These are phyloP conservation scores for Mallotus nudiflorus DNA, from an alignment of 345 rosid genomes.

Conservation along the genomic window DNA sequence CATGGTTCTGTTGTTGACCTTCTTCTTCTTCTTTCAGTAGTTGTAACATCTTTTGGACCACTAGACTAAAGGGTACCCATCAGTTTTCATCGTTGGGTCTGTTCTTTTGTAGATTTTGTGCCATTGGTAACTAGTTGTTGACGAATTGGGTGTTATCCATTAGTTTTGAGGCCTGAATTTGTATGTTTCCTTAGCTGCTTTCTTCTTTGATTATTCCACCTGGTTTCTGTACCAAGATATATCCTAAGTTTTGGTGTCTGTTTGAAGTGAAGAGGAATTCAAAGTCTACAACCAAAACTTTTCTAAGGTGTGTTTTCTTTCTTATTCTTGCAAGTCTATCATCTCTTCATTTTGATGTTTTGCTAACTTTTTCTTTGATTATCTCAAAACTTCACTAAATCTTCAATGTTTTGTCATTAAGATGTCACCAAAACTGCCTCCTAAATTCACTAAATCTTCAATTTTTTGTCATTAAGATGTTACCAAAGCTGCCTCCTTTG, in stretches of 20 bases:
- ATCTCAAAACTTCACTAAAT: background rate
- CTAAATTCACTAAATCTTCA: no score
- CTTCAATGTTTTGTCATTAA: background rate
- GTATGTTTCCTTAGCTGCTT: background rate
- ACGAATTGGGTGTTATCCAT: background rate
- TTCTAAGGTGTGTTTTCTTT: conserved; percentile 2
- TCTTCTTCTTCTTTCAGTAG: background rate
- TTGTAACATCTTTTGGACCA: background rate
- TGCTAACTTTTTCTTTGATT: background rate
- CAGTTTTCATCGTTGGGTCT: conserved; percentile 10
- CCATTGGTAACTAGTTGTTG: background rate
- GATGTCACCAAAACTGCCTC: no score
- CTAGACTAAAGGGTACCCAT: conserved; percentile 8
- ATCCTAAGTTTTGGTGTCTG: background rate
- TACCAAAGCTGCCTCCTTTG: no score
- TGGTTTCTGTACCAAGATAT: background rate
- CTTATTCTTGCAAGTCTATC: conserved; percentile 3
- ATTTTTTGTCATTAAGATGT: background rate
- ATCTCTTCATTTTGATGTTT: background rate
- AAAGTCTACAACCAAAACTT: no score
- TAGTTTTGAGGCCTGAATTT: background rate
- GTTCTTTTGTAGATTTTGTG: background rate
- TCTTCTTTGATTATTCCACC: background rate
- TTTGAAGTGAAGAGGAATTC: background rate
- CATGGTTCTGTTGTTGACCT: conserved; percentile 6